Base-by-base conservation (phyloP, 345 rosid species). In the Moricandia moricandioides region DNA sequence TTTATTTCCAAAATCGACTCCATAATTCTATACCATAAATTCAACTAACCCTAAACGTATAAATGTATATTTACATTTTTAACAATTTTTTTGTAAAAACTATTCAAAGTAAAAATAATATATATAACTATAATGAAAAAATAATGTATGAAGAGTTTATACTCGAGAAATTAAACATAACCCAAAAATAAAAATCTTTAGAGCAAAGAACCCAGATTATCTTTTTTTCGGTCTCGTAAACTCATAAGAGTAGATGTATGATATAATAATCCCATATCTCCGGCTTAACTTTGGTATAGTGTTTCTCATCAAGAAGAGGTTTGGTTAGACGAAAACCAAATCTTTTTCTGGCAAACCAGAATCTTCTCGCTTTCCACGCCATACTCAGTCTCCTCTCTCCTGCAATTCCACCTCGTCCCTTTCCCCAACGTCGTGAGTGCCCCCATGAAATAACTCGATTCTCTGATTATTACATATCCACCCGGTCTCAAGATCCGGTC, bases 371-470 rank as follows among this genome's bases (percentile, higher is more conserved):
- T 95, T 74, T 85, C 86, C 1, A 82, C 81, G 0, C 74, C 82
- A 16, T 88, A 84, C 62, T 90, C 93, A 0, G 99, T 85, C 56
- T 89, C 84, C 43, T 95, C 94, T 76, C 79, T 87, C 4, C 70
- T 85, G 85, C 99, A 95, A 35, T 80, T 59, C 99, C 99, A 95
- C 70, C 84, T 86, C 92, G 90, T 83, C 16, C 97, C 97, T 65
- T 89, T 92, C 0, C 88, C 94, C 63, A 90, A 76, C 39, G 77
- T 73, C 3, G 88, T 82, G 35, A 92, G 83, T 6, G 89, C 89
- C 55, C 92, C 97, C 35, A 85, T 72, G 37, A 90, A 91, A 69
- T 92, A 92, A 78, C 82, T 85, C 10, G 98, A 92, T 81, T 95
- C 99, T 65, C 89, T 85, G 29, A 95, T 80, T 18, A 95, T 73